Base-by-base conservation (phyloP, 106 monocot genomes). In the Dioscorea zingiberensis region DNA sequence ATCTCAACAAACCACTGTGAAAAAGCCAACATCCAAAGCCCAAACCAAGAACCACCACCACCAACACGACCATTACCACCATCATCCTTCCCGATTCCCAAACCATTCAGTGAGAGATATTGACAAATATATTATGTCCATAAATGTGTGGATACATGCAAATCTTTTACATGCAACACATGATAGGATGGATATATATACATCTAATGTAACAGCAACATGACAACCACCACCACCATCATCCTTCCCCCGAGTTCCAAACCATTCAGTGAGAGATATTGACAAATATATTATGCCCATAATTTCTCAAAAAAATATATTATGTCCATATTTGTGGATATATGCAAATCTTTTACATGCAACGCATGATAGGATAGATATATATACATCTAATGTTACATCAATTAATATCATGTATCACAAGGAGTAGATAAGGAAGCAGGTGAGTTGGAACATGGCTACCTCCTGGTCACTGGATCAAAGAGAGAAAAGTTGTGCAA, bases 1-100 rank as follows among this genome's bases (percentile, higher is more conserved):
- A 78, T 27, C 54, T 72, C 67, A 72, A 44, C 17, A 72, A 28
- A 25, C 44, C 25, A 60, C 54, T 32, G 54, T 21, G 15, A 16
- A 44, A n/a, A 18, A 45, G 38, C 38, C 44, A 15, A 63, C 13
- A 45, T 45, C 25, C 44, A 44, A 51, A 15, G 7, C 15, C 28
- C 7, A 63, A 6, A 22, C 18, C 63, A n/a, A 63, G 38, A n/a
- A 14, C 63, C 11, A 29, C 7, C 26, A 27, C 29, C 60, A 60
- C 27, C 60, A n/a, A n/a, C n/a, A 13, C 60, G 6, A 18, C 3
- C 19, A 46, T 44, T 44, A 63, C 63, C 63, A 63, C 45, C 44
- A 19, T 51, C 51, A 18, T 51, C 51, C 51, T 51, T 19, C 51
- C 13, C 2, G 15, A 51, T 23, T 63, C 21, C 45, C 27, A 29